Evolutionary conservation across 352 stramenopile species (phyloP).

Genomic region (Albugo laibachii): DNA sequence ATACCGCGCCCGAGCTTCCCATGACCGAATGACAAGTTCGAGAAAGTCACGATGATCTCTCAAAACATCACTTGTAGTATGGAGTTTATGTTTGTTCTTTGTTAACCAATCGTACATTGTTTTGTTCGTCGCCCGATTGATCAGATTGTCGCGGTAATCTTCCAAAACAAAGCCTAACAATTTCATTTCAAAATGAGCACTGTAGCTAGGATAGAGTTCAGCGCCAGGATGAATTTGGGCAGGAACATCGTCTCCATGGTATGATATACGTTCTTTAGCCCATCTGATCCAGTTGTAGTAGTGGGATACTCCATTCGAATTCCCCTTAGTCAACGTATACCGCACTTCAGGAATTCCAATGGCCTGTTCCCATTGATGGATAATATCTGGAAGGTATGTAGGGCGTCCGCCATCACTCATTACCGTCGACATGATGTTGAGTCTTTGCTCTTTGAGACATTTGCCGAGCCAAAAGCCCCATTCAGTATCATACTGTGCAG

Average conservation of each 20-base stretch:
- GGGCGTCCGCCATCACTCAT: constrained; percentile 22
- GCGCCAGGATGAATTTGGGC: constrained; percentile 18
- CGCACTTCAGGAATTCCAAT: constrained; percentile 23
- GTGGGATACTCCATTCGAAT: constrained; percentile 34
- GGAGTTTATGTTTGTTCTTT: constrained; percentile 17
- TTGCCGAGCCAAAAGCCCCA: constrained; percentile 34
- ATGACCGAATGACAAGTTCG: constrained; percentile 44
- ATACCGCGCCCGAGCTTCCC: constrained; percentile 27
- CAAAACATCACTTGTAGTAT: background rate
- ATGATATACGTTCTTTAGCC: constrained; percentile 57
- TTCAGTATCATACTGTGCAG: constrained; percentile 24
- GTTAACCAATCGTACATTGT: constrained; percentile 65
- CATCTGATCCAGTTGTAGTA: constrained; percentile 65
- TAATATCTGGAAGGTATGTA: constrained; percentile 29
- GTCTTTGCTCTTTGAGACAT: constrained; percentile 31
- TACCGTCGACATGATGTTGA: constrained; percentile 18
- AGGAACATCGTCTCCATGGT: constrained; percentile 28
- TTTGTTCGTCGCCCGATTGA: constrained; percentile 31
- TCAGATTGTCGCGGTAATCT: constrained; percentile 28
- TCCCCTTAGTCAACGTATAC: constrained; percentile 50
- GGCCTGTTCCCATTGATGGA: constrained; percentile 42
- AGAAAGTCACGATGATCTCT: constrained; percentile 14
- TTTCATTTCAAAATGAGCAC: constrained; percentile 33
- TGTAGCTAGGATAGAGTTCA: constrained; percentile 44
- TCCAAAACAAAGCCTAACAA: constrained; percentile 42